Percentiles rank a stretch among this genome's conserved stretches.
Conservation (phyloP, 2,329 filamentous ascomycete genomes). For the Boeremia exigua region DNA sequence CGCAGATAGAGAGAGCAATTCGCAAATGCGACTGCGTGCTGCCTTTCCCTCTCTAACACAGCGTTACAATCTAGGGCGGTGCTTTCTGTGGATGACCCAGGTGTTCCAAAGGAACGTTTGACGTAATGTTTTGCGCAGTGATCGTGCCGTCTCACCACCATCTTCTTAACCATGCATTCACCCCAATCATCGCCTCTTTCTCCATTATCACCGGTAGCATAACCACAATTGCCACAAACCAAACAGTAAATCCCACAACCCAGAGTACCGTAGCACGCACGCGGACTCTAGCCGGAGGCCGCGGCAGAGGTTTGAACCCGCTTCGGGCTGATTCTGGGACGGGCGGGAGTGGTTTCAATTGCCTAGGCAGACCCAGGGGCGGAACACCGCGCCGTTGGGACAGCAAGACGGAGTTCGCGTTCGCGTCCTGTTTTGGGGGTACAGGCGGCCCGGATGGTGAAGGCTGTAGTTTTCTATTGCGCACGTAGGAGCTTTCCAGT, state of each 20-base stretch:
- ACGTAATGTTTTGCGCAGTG: too few relatives aligned
- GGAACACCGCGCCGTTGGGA: conserved; percentile 1
- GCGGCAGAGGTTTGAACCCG: conserved; percentile 22
- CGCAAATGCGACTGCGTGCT: not conserved
- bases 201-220: conserved; percentile 37
- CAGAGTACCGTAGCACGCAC: conserved; percentile 15
- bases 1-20: not conserved
- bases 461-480: conserved; percentile 1
- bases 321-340: not conserved
- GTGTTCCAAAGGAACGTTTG: too few relatives aligned
- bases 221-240: conserved; percentile 35
- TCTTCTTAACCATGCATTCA: conserved; percentile 13
- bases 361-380: not conserved
- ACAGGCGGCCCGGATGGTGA: not conserved
- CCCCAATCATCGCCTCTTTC: conserved; percentile 35
- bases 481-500: not conserved
- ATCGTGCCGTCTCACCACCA: not conserved
- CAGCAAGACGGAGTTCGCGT: not conserved
- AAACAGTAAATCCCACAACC: conserved; percentile 23
- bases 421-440: conserved; percentile 2
- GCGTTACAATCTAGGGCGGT: too few relatives aligned
- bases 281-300: conserved; percentile 1
- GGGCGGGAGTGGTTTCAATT: conserved; percentile 23
- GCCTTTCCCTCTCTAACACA: too few relatives aligned
- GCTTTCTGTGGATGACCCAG: too few relatives aligned